Percentiles rank a stretch among this genome's conserved stretches.
Conservation (phyloP, 345 rosid genomes). For the Physaria fendleri region DNA sequence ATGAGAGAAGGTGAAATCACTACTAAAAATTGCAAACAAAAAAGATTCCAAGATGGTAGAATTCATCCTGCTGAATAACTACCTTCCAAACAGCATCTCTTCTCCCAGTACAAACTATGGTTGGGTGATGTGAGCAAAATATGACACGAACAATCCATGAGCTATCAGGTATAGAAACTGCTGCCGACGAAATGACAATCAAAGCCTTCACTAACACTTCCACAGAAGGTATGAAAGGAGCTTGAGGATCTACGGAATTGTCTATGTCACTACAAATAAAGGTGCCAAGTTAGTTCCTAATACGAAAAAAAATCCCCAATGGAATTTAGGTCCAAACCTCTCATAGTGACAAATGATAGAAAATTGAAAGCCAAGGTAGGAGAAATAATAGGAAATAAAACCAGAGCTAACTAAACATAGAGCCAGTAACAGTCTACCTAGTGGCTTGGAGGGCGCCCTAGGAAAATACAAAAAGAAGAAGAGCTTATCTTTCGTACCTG, state of each 20-base stretch:
- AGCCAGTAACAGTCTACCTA: background rate
- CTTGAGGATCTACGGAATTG: conserved; percentile 52
- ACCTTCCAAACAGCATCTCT: conserved; percentile 87
- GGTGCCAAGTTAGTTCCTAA: conserved; percentile 30
- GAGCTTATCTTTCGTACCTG: conserved; percentile 45
- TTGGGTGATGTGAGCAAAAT: conserved; percentile 85
- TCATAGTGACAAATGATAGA: too few relatives aligned
- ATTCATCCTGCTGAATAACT: too few relatives aligned
- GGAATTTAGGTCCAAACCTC: conserved; percentile 5
- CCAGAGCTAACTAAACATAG: background rate
- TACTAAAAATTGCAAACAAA: background rate
- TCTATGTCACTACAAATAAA: conserved; percentile 88
- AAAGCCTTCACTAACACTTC: conserved; percentile 90
- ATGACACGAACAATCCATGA: conserved; percentile 39
- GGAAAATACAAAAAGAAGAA: background rate
- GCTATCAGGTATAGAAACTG: conserved; percentile 45
- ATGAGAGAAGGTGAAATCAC: background rate
- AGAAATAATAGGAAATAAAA: background rate
- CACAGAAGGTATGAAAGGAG: conserved; percentile 57
- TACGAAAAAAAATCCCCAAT: background rate
- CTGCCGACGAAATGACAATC: conserved; percentile 54
- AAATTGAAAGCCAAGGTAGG: background rate
- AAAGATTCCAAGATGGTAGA: too few relatives aligned
- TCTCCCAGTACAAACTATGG: conserved; percentile 60
- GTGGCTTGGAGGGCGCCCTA: conserved; percentile 1